These are phyloP conservation scores for Phlebopus sp. DNA, from an alignment of 1,284 basidiomycete genomes.

Conservation along the genomic window DNA sequence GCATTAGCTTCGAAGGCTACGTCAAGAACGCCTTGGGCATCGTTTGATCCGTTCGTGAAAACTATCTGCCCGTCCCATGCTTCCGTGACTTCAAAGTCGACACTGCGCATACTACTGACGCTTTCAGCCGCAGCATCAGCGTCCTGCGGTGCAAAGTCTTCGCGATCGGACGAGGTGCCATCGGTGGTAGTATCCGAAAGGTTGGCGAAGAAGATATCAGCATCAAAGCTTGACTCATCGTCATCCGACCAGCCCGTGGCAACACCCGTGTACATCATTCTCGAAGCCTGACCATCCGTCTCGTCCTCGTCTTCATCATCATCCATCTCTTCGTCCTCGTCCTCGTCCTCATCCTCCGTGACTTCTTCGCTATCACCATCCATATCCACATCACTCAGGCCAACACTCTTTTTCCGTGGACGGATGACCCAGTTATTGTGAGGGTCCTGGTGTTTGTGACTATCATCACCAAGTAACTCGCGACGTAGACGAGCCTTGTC, in stretches of 20 bases:
- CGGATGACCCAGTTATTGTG: conserved; percentile 66
- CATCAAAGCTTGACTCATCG: conserved; percentile 73
- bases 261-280: conserved; percentile 52
- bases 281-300: conserved; percentile 41
- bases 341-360: conserved; percentile 46
- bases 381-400: conserved; percentile 56
- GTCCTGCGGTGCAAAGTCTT: conserved; percentile 28
- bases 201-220: conserved; percentile 75
- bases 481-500: conserved; percentile 51
- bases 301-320: conserved; percentile 42
- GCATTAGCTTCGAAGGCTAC: conserved; percentile 54
- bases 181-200: conserved; percentile 51
- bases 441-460: conserved; percentile 43
- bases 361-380: conserved; percentile 50
- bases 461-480: conserved; percentile 53
- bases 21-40: conserved; percentile 52
- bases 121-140: conserved; percentile 38
- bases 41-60: conserved; percentile 59
- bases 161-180: conserved; percentile 37
- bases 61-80: conserved; percentile 70
- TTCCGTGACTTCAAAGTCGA: conserved; percentile 62
- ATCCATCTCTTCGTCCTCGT: conserved; percentile 45
- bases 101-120: conserved; percentile 32
- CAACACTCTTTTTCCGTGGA: conserved; percentile 65
- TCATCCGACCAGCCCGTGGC: conserved; percentile 70